phyloP scores from a whole-genome alignment of 768 basidiomycete genomes.

The Suillus subluteus region DNA sequence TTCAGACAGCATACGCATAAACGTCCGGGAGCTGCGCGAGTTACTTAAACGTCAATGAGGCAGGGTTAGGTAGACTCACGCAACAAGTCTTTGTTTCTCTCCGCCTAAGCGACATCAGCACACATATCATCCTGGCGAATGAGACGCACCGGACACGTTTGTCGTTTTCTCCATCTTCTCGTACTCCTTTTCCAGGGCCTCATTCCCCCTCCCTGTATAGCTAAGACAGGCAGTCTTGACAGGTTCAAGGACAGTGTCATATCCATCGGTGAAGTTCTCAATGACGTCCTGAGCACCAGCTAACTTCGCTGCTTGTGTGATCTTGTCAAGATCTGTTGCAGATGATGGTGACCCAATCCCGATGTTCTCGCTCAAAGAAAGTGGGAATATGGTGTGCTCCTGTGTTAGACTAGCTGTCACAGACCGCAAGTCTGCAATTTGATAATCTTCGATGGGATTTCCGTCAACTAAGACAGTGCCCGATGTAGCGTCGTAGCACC shows the following conservation, averaged over 20 bases:
- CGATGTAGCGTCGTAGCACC: constrained; percentile 34
- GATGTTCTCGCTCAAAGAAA: constrained; percentile 45
- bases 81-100: constrained; percentile 36
- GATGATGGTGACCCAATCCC: constrained; percentile 34
- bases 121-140: not conserved
- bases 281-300: constrained; percentile 48
- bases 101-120: constrained; percentile 24
- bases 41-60: not conserved
- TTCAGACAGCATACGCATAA: constrained; percentile 41
- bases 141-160: constrained; percentile 28
- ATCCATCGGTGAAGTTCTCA: constrained; percentile 39
- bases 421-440: constrained; percentile 35
- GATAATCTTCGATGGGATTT: constrained; percentile 36
- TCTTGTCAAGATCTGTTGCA: constrained; percentile 18
- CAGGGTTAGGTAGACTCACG: constrained; percentile 16
- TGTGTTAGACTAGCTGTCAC: constrained; percentile 48
- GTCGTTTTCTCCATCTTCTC: constrained; percentile 24
- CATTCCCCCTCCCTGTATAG: constrained; percentile 19
- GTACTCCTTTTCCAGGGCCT: constrained; percentile 19
- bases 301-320: constrained; percentile 29
- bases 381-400: constrained; percentile 40
- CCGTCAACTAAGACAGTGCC: constrained; percentile 47
- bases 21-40: constrained; percentile 38
- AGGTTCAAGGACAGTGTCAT: constrained; percentile 44
- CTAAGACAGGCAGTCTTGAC: constrained; percentile 33